Conservation (phyloP, 768 basidiomycete species). For the Auriscalpium microsporum region DNA sequence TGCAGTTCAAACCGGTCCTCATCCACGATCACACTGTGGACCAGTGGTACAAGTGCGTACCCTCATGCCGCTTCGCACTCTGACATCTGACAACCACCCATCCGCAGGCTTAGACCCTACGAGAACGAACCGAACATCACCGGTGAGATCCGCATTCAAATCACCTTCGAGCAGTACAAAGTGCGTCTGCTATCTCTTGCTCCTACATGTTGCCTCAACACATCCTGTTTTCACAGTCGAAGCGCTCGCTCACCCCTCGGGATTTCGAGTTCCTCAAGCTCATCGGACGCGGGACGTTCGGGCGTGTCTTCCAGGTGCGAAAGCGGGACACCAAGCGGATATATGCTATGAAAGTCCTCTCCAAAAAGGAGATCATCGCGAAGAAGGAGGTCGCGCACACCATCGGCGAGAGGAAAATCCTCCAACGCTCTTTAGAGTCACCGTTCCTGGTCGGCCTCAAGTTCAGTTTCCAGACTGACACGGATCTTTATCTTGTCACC, state of each 20-base stretch:
- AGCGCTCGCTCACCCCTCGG: constrained; percentile 80
- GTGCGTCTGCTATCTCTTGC: constrained; percentile 33
- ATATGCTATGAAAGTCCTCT: constrained; percentile 99
- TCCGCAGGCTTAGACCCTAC: constrained; percentile 56
- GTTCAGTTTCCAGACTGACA: constrained; percentile 95
- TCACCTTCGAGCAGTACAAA: constrained; percentile 88
- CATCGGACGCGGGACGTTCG: constrained; percentile 97
- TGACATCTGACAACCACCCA: neutral
- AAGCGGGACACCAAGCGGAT: constrained; percentile 97
- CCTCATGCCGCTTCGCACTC: constrained; percentile 4
- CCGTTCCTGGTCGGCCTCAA: constrained; percentile 98
- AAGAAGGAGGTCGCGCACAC: constrained; percentile 99
- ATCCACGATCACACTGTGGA: constrained; percentile 93
- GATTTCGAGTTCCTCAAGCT: constrained; percentile 99
- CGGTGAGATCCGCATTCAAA: constrained; percentile 91
- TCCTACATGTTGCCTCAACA: constrained; percentile 11
- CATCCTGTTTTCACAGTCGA: constrained; percentile 41
- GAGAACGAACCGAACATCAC: constrained; percentile 71
- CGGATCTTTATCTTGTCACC: constrained; percentile 91
- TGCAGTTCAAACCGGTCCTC: constrained; percentile 86
- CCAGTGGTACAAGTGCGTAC: constrained; percentile 90
- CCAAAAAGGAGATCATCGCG: constrained; percentile 97
- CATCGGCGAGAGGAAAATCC: constrained; percentile 97
- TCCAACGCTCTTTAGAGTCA: constrained; percentile 85
- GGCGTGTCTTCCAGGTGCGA: constrained; percentile 97